Base-by-base conservation (phyloP, 2,329 filamentous ascomycete species). In the Xylaria sp. region DNA sequence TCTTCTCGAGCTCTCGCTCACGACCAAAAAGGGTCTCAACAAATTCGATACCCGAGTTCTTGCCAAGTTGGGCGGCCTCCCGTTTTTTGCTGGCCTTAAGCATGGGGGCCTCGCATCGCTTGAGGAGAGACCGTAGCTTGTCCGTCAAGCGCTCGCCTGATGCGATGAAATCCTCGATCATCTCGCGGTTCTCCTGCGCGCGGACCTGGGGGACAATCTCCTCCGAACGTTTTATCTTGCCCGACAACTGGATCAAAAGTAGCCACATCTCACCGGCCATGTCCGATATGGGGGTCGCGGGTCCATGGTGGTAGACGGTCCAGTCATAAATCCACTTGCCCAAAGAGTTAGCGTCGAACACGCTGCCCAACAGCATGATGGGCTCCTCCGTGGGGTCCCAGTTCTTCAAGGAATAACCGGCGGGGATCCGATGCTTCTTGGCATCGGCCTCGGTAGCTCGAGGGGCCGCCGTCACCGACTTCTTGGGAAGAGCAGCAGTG, bases 321-420 rank as follows among this genome's bases (percentile, higher is more conserved):
- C 95, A 99, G 83, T 98, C 95, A 78, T 97, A 99, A 73, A 99
- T 96, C 95, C 95, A 99, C 80, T 97, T 97, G 73, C 95, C 95
- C 29, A 99, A 85, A 25, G 92, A 97, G 84, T 98, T 97, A 73
- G 94, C 92, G 74, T 98, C 95, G 73, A 98, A 98, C 58, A 98
- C 95, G 74, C 92, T 96, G 52, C 95, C 95, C 21, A 98, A 85
- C 25, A 99, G 86, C 74, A 97, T 89, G 75, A 99, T 97, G 53
- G 95, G 95, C 69, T 93, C 88, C 81, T 98, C 94, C 27, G 87
- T 88, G 0, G 94, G 94, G 75, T 99, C 95, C 95, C 95, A 98
- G 81, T 98, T 96, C 84, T 98, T 98, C 74, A 94, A 87, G 25
- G 92, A 96, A 81, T 96, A 99, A 65, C 95, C 94, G 1, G 87